A percentile compares a stretch with the other conserved stretches of the same genome.
Evolutionary conservation across 768 basidiomycete species (phyloP).

Genomic region (Kwoniella newhampshirensis): DNA sequence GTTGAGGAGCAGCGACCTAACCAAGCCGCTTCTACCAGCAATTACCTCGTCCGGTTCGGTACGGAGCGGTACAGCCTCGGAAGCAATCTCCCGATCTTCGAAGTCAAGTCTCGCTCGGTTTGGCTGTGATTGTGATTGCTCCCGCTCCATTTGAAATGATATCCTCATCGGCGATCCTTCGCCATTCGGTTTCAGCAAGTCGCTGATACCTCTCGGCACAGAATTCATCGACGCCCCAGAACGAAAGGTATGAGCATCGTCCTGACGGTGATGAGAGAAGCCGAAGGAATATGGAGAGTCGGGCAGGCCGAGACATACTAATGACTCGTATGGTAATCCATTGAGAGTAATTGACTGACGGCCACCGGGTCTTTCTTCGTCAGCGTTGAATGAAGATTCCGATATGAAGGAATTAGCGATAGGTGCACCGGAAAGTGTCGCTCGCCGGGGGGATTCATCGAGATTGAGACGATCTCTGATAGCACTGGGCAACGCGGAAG

Average conservation of each 20-base stretch:
- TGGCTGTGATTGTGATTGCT: conserved; percentile 1
- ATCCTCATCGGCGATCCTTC: conserved; percentile 12
- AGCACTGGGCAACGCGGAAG: conserved; percentile 23
- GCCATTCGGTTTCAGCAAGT: conserved; percentile 9
- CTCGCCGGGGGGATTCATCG: conserved; percentile 18
- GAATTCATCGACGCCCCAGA: conserved; percentile 76
- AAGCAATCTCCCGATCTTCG: conserved; percentile 69
- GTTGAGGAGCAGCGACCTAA: conserved; percentile 77
- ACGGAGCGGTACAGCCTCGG: conserved; percentile 65
- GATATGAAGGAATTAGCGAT: conserved; percentile 44
- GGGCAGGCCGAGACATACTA: conserved; percentile 53
- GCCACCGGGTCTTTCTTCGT: conserved; percentile 4
- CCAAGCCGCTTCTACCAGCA: conserved; percentile 70
- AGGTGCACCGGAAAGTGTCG: conserved; percentile 40
- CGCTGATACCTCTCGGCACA: conserved; percentile 55
- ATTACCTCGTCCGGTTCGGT: conserved; percentile 68
- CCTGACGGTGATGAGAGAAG: conserved; percentile 40
- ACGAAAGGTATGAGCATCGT: conserved; percentile 80
- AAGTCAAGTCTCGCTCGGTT: conserved; percentile 49
- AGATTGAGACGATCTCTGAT: conserved; percentile 30
- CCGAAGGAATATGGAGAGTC: conserved; percentile 48
- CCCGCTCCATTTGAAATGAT: conserved; percentile 15
- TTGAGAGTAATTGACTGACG: conserved; percentile 54
- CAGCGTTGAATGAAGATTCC: conserved; percentile 29
- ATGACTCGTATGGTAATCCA: conserved; percentile 61